These are phyloP conservation scores for Oidiodendron maius DNA, from an alignment of 495 filamentous ascomycete genomes.

Conservation along the genomic window DNA sequence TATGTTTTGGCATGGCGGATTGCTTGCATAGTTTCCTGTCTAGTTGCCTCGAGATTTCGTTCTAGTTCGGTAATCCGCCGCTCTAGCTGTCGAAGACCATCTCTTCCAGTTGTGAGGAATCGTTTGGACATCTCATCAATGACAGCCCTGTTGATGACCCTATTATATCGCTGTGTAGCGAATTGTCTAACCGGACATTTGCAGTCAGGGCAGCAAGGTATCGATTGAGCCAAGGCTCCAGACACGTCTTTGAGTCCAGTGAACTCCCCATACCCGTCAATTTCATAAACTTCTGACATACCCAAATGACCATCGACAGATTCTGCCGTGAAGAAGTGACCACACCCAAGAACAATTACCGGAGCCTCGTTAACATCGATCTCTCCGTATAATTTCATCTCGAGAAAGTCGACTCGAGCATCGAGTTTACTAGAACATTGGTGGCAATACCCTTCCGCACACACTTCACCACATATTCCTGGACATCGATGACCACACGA, in stretches of 20 bases:
- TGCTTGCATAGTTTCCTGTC: conserved; percentile 6
- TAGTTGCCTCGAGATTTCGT: conserved; percentile 5
- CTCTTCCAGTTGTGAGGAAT: conserved; percentile 16
- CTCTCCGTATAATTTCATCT: conserved; percentile 43
- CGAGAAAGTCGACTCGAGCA: conserved; percentile 45
- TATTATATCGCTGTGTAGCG: conserved; percentile 25
- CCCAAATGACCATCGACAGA: conserved; percentile 61
- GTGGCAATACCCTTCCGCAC: conserved; percentile 29
- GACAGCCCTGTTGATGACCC: conserved; percentile 26
- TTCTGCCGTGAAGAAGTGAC: conserved; percentile 55
- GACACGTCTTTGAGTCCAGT: conserved; percentile 19
- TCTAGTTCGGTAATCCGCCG: conserved; percentile 8
- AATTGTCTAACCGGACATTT: conserved; percentile 23
- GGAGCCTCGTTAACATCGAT: conserved; percentile 53
- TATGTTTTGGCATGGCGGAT: conserved; percentile 2
- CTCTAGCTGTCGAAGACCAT: conserved; percentile 16
- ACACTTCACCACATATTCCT: conserved; percentile 32
- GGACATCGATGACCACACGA: conserved; percentile 57
- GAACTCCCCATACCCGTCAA: conserved; percentile 15
- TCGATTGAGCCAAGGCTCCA: conserved; percentile 4
- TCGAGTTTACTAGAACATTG: conserved; percentile 7
- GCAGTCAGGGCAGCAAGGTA: conserved; percentile 24
- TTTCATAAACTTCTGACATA: conserved; percentile 33
- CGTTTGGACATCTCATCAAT: conserved; percentile 28
- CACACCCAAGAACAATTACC: conserved; percentile 57